phyloP scores from a whole-genome alignment of 2,329 filamentous ascomycete species.

The Waltergamsia citrina region DNA sequence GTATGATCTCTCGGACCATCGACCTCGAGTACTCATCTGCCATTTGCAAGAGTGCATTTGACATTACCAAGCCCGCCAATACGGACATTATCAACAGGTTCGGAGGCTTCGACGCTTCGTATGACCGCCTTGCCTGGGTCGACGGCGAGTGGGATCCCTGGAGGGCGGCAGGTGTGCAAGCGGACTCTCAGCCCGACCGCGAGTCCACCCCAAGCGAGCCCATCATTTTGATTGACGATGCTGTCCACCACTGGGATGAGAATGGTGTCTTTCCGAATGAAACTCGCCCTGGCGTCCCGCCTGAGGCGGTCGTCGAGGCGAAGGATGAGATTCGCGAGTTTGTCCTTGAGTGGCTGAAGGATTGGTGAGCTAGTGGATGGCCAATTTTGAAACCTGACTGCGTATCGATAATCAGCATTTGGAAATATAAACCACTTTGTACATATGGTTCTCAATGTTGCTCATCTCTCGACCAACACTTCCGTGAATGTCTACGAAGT shows the following conservation, averaged over 20 bases:
- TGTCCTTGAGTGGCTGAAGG: slow-evolving; percentile 7
- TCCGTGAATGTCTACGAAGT: too few relatives aligned
- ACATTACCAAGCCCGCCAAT: slow-evolving; percentile 55
- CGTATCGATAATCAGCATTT: too few relatives aligned
- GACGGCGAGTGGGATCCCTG: slow-evolving; percentile 76
- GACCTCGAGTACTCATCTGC: slow-evolving; percentile 52
- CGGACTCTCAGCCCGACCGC: slow-evolving; percentile 26
- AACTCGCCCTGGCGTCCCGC: slow-evolving; percentile 2
- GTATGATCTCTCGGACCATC: slow-evolving; percentile 63
- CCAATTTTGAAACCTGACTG: too few relatives aligned
- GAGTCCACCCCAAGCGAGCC: slow-evolving; percentile 5
- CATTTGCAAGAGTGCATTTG: slow-evolving; percentile 60
- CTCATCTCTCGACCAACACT: too few relatives aligned
- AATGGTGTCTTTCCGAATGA: slow-evolving; percentile 5
- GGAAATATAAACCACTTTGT: too few relatives aligned
- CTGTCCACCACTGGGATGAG: slow-evolving; percentile 8
- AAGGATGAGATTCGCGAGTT: slow-evolving; percentile 5
- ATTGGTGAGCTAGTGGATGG: slow-evolving; percentile 4
- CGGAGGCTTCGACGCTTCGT: slow-evolving; percentile 63
- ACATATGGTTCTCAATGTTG: too few relatives aligned
- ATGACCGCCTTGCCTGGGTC: slow-evolving; percentile 64
- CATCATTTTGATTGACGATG: slow-evolving; percentile 7
- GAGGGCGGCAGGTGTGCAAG: slow-evolving; percentile 65
- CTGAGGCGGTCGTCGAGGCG: slow-evolving; percentile 2
- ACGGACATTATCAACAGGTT: slow-evolving; percentile 64